Evolutionary conservation across 441 rosid genomes (phyloP), one percentile per base, ranked within the genome.

Genomic region (Populus hybrid): DNA sequence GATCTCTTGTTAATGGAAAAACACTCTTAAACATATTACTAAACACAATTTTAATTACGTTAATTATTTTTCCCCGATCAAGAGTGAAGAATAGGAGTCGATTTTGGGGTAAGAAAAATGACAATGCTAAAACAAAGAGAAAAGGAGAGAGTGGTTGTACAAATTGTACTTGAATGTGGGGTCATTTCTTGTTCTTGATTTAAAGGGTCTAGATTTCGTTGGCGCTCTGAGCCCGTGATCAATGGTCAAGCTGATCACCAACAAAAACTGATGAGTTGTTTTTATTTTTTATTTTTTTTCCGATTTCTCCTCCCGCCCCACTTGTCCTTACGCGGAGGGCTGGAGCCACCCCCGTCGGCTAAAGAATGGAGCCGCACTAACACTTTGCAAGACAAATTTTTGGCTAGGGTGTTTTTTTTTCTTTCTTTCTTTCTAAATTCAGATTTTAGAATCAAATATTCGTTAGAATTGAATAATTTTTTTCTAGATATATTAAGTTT

Each of bases 291-390:
- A 7, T 36, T 8, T 66, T 68, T 10, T 36, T 73, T 38, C 67
- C 71, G 7, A 38, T 7, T 46, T 53, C 36, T 34, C 23, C 67
- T 26, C 14, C 64, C 61, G 42, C 78, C 82, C 79, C 75, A 70
- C 71, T 66, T 76, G 85, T 61, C 63, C 69, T 79, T 12, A 72
- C 81, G 86, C 80, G 83, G 79, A 82, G 87, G 80, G 73, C 82
- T 30, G 19, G 53, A 35, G n/a, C 67, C 72, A 46, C 67, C 78
- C 8, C 76, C 80, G 87, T 84, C 84, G 81, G 86, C 86, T 2
- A 67, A 65, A 69, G 70, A 79, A 69, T 74, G 82, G 86, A 38
- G 75, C 70, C 66, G 82, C 85, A 80, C 86, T 75, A 59, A 69
- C 64, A 64, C 23, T 63, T 5, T 57, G 64, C 57, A 12, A 5